Evolutionary conservation across 2,329 filamentous ascomycete genomes (phyloP).

Genomic region (Pseudovirgaria hyperparasitica): DNA sequence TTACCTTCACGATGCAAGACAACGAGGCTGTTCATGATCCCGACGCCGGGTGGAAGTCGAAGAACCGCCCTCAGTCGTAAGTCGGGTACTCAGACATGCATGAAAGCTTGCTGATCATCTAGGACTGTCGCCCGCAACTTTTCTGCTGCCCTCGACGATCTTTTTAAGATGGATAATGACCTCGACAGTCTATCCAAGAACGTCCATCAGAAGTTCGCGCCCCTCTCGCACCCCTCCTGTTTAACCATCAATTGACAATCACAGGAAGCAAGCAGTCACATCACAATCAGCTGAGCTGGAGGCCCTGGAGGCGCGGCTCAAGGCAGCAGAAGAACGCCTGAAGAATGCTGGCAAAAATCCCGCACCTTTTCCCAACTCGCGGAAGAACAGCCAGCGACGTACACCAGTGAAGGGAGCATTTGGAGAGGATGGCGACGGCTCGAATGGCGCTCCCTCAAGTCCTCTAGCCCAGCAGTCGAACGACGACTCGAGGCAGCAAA

Average conservation of each 20-base stretch:
- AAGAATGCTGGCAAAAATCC: conserved; percentile 19
- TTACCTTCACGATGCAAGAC: conserved; percentile 18
- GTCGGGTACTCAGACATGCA: conserved; percentile 23
- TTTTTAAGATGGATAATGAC: conserved; percentile 77
- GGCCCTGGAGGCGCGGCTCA: conserved; percentile 69
- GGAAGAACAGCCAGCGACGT: conserved; percentile 17
- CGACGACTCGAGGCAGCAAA: no score
- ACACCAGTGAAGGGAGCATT: conserved; percentile 13
- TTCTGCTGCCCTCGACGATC: conserved; percentile 71
- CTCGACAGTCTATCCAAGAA: conserved; percentile 61
- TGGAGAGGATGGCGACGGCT: conserved; percentile 15
- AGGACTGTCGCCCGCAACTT: conserved; percentile 84
- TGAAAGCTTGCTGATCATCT: conserved; percentile 17
- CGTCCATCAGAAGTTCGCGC: conserved; percentile 65
- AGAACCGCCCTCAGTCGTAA: conserved; percentile 71
- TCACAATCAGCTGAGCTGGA: conserved; percentile 70
- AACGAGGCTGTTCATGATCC: conserved; percentile 52
- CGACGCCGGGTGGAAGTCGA: conserved; percentile 71
- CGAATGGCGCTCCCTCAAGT: conserved; percentile 11
- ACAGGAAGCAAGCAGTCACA: conserved; percentile 67
- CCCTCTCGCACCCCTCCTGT: conserved; percentile 1
- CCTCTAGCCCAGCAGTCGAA: conserved; percentile 11
- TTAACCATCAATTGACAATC: conserved; percentile 8
- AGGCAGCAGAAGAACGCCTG: conserved; percentile 73
- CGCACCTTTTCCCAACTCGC: conserved; percentile 10